Conservation (phyloP, 345 rosid genomes). For the Syzygium oleosum region DNA sequence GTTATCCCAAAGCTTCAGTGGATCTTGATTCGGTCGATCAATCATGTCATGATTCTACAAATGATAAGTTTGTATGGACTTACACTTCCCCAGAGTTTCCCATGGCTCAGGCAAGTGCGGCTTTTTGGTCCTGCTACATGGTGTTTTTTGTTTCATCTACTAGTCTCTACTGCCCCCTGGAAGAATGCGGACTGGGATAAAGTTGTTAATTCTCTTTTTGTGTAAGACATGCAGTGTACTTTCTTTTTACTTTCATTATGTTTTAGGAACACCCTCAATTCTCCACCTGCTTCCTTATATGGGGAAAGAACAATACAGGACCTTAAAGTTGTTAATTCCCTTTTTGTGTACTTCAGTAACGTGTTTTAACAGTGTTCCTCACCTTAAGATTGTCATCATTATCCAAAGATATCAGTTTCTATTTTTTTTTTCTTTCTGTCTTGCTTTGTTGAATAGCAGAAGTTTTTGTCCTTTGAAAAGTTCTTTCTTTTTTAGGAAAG, state of each 20-base stretch:
- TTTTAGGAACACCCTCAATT: neutral
- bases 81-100: constrained; percentile 82
- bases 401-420: neutral
- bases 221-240: neutral
- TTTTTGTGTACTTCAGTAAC: neutral
- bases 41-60: constrained; percentile 12
- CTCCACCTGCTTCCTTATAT: neutral
- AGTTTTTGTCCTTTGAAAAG: neutral
- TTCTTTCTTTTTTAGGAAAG: neutral
- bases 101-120: constrained; percentile 71
- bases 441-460: neutral
- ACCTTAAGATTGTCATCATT: neutral
- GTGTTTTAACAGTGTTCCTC: neutral
- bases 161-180: neutral
- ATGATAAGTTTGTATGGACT: constrained; percentile 56
- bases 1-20: constrained; percentile 30
- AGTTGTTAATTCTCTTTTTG: neutral
- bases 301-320: neutral
- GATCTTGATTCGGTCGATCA: constrained; percentile 12
- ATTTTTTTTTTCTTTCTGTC: neutral
- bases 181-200: neutral
- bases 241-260: neutral
- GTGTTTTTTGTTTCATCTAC: neutral
- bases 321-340: neutral
- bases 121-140: neutral